phyloP scores from a whole-genome alignment of 2,329 filamentous ascomycete species.

The Cordyceps javanica region DNA sequence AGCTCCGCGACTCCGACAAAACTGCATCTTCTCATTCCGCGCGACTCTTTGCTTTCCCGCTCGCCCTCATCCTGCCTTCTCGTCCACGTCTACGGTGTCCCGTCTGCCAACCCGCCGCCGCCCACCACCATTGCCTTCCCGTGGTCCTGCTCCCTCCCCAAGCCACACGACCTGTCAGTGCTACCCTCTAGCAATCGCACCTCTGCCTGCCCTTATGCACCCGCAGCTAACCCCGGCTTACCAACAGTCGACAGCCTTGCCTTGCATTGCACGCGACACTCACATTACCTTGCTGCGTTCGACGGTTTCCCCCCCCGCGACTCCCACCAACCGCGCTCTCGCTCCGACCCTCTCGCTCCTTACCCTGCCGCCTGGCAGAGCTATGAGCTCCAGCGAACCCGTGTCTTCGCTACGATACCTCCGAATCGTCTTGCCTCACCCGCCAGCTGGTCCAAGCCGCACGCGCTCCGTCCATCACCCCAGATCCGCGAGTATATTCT shows the following conservation, averaged over 20 bases:
- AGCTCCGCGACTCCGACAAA: not conserved
- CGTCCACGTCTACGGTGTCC: not conserved
- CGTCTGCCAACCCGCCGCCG: not conserved
- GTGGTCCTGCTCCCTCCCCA: not conserved
- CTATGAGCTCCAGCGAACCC: not conserved
- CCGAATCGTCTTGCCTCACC: not conserved
- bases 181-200: not conserved
- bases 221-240: slow-evolving; percentile 1
- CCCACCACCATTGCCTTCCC: not conserved
- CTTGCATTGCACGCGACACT: slow-evolving; percentile 8
- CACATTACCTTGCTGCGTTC: not conserved
- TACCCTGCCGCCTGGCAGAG: not conserved
- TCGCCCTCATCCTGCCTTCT: not conserved
- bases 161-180: not conserved
- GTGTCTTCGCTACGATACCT: not conserved
- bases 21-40: too few species aligned
- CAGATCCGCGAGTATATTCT: not conserved
- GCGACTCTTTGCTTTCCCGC: not conserved
- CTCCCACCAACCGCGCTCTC: not conserved
- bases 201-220: not conserved
- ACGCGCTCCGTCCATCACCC: not conserved
- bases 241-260: not conserved
- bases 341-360: not conserved
- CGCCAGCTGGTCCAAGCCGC: not conserved
- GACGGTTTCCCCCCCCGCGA: not conserved